These are phyloP conservation scores for Cystobasidium onofrii DNA, from an alignment of 768 basidiomycete species.

Conservation along the genomic window DNA sequence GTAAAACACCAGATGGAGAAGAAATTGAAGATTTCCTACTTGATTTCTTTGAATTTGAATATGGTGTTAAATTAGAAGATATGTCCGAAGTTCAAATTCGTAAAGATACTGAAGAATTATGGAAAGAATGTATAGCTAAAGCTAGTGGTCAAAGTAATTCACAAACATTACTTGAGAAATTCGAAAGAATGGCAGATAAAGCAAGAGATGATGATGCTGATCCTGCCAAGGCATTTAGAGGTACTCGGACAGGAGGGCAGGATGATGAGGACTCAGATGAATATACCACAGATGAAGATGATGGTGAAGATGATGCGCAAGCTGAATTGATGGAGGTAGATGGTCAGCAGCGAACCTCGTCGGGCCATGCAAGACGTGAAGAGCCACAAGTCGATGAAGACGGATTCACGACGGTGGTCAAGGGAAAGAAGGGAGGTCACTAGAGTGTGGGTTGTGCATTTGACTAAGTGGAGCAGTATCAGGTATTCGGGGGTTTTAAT, in stretches of 20 bases:
- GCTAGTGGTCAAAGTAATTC: constrained; percentile 47
- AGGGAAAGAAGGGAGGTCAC: constrained; percentile 39
- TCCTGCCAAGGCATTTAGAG: constrained; percentile 48
- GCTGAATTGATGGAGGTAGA: constrained; percentile 39
- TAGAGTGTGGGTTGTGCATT: too few species aligned
- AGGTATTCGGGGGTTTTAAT: too few species aligned
- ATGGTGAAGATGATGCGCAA: constrained; percentile 35
- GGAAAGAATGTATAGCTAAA: constrained; percentile 46
- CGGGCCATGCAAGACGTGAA: constrained; percentile 47
- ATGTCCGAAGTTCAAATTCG: constrained; percentile 1
- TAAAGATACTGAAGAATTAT: constrained; percentile 42
- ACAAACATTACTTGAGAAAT: constrained; percentile 52
- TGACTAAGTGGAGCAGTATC: too few species aligned
- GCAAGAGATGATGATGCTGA: constrained; percentile 22
- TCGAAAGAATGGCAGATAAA: constrained; percentile 60
- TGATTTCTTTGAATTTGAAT: constrained; percentile 43
- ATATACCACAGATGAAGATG: constrained; percentile 44
- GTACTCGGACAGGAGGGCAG: constrained; percentile 51
- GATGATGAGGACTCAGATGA: constrained; percentile 47
- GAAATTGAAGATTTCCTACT: constrained; percentile 59
- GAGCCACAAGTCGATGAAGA: constrained; percentile 80
- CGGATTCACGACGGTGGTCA: constrained; percentile 69
- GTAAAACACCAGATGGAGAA: constrained; percentile 67
- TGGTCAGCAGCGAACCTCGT: constrained; percentile 44
- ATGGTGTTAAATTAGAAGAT: constrained; percentile 19